Conservation (phyloP, 176 grass and related monocot species). For the Dactylis glomerata region DNA sequence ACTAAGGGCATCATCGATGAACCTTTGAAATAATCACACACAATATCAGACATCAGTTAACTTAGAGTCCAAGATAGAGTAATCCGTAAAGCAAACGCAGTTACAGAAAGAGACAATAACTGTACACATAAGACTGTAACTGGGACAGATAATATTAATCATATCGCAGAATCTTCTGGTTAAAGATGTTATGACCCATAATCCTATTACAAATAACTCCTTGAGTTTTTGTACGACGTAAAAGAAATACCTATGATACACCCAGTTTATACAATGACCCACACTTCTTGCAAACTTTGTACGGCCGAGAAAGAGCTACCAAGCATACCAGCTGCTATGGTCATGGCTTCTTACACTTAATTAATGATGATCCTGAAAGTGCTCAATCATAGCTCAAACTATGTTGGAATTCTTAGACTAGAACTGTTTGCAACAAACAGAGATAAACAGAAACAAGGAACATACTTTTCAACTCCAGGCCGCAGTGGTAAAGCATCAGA, state of each 20-base stretch:
- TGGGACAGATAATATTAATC: neutral
- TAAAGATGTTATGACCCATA: no score
- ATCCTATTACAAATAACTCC: neutral
- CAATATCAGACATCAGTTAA: constrained; percentile 17
- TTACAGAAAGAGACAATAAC: neutral
- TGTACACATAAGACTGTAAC: neutral
- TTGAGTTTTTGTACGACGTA: neutral
- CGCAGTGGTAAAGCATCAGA: constrained; percentile 75
- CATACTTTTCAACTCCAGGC: constrained; percentile 78
- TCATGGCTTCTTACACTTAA: neutral
- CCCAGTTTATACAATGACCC: neutral
- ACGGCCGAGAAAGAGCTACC: neutral
- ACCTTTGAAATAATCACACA: constrained; percentile 53
- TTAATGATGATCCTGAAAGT: neutral
- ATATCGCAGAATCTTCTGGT: no score
- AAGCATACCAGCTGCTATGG: neutral
- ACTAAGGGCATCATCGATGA: constrained; percentile 86
- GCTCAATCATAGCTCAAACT: neutral
- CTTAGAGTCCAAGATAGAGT: neutral
- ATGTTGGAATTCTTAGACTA: neutral
- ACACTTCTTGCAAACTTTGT: neutral
- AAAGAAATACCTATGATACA: neutral
- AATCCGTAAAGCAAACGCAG: neutral
- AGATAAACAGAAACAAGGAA: neutral
- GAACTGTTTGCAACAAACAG: neutral